Percentiles rank a stretch among this genome's conserved stretches.
Conservation (phyloP, 768 basidiomycete genomes). For the Clitopilus hobsonii region DNA sequence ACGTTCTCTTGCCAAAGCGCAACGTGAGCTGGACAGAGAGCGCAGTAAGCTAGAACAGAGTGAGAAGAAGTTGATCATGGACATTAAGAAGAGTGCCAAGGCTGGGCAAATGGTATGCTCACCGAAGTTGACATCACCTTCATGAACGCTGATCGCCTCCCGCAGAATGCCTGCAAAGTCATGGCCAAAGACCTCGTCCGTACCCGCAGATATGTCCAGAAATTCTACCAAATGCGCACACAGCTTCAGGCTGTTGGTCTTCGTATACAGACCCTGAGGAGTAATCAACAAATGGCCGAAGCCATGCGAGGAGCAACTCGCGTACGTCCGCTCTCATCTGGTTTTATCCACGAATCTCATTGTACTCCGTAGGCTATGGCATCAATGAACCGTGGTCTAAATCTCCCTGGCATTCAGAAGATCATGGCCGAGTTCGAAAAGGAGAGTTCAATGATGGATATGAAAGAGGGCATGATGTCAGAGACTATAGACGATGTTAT, state of each 20-base stretch:
- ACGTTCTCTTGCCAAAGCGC: slow-evolving; percentile 91
- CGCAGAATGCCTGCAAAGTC: slow-evolving; percentile 95
- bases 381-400: slow-evolving; percentile 94
- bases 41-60: slow-evolving; percentile 89
- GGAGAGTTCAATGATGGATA: slow-evolving; percentile 98
- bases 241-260: slow-evolving; percentile 95
- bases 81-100: slow-evolving; percentile 97
- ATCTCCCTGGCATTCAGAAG: slow-evolving; percentile 89
- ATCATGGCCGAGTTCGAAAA: slow-evolving; percentile 99
- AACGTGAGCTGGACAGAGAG: slow-evolving; percentile 97
- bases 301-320: slow-evolving; percentile 98
- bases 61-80: slow-evolving; percentile 93
- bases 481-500: slow-evolving; percentile 92
- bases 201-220: slow-evolving; percentile 92
- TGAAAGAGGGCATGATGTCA: slow-evolving; percentile 99
- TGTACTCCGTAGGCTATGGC: slow-evolving; percentile 80
- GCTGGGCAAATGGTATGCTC: slow-evolving; percentile 81
- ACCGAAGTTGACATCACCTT: slow-evolving; percentile 2
- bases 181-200: slow-evolving; percentile 99
- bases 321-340: slow-evolving; percentile 43
- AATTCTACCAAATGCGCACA: slow-evolving; percentile 98
- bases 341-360: slow-evolving; percentile 2
- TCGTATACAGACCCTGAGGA: slow-evolving; percentile 92
- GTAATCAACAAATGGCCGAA: slow-evolving; percentile 99
- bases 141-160: slow-evolving; percentile 15